A percentile compares a stretch with the other conserved stretches of the same genome.
Conservation (phyloP, 495 filamentous ascomycete genomes). For the Aspergillus mulundensis region DNA sequence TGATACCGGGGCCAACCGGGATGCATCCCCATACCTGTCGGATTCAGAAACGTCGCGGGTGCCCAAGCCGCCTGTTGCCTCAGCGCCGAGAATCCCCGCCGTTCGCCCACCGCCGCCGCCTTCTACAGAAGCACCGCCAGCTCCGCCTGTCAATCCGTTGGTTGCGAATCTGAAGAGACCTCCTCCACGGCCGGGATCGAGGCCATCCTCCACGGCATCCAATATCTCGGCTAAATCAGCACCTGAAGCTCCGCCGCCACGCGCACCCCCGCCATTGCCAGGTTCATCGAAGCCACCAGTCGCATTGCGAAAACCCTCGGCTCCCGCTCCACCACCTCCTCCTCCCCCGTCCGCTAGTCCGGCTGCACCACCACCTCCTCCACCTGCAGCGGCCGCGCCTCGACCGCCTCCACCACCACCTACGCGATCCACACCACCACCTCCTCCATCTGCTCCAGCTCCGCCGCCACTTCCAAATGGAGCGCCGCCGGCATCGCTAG, state of each 20-base stretch:
- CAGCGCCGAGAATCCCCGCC: slow-evolving; percentile 61
- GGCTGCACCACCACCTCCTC: slow-evolving; percentile 48
- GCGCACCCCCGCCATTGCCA: slow-evolving; percentile 64
- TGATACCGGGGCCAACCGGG: slow-evolving; percentile 78
- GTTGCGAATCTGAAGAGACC: slow-evolving; percentile 59
- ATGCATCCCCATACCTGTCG: slow-evolving; percentile 67
- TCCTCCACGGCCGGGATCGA: slow-evolving; percentile 46
- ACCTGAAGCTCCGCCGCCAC: slow-evolving; percentile 54
- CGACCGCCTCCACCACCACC: slow-evolving; percentile 35
- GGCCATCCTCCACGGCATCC: slow-evolving; percentile 50
- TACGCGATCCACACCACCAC: slow-evolving; percentile 39
- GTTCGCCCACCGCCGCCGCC: slow-evolving; percentile 47
- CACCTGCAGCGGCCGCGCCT: slow-evolving; percentile 39
- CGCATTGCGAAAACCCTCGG: slow-evolving; percentile 40
- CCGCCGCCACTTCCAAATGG: slow-evolving; percentile 43
- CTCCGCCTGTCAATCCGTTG: slow-evolving; percentile 52
- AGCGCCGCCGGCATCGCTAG: slow-evolving; percentile 31
- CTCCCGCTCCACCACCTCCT: slow-evolving; percentile 41
- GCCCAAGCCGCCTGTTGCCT: slow-evolving; percentile 55
- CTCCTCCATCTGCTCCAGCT: slow-evolving; percentile 39
- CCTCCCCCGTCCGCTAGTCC: slow-evolving; percentile 38
- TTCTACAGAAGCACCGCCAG: slow-evolving; percentile 50
- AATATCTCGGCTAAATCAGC: slow-evolving; percentile 41
- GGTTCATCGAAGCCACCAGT: slow-evolving; percentile 45
- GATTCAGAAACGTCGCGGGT: slow-evolving; percentile 66